Percentiles rank a stretch among this genome's conserved stretches.
phyloP scores from a whole-genome alignment of 2,329 filamentous ascomycete species.

The Fusarium sp. region DNA sequence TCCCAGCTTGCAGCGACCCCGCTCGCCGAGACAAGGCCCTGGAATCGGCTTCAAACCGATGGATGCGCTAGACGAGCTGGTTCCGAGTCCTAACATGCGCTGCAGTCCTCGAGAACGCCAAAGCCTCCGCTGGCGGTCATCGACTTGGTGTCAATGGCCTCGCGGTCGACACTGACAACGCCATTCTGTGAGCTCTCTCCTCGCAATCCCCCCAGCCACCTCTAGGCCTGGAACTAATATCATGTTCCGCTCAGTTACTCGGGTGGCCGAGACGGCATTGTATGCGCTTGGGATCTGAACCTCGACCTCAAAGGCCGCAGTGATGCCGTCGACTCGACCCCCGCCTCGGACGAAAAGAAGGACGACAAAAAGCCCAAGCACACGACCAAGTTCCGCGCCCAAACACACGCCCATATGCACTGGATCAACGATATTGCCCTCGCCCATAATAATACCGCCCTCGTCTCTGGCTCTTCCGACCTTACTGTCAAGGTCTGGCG shows the following conservation, averaged over 20 bases:
- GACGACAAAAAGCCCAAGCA: slow-evolving; percentile 52
- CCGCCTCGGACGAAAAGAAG: slow-evolving; percentile 46
- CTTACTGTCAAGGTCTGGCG: slow-evolving; percentile 94
- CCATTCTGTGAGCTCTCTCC: slow-evolving; percentile 78
- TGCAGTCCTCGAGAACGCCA: slow-evolving; percentile 69
- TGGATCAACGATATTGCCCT: slow-evolving; percentile 96
- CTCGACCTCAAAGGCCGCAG: slow-evolving; percentile 67
- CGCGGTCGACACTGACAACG: slow-evolving; percentile 84
- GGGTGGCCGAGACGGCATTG: slow-evolving; percentile 91
- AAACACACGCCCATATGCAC: slow-evolving; percentile 84
- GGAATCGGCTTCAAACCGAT: neutral
- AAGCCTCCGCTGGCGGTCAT: slow-evolving; percentile 79
- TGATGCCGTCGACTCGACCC: slow-evolving; percentile 44
- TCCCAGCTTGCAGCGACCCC: neutral
- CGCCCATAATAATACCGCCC: slow-evolving; percentile 79
- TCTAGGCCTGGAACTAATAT: slow-evolving; percentile 27
- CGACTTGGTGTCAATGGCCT: slow-evolving; percentile 95
- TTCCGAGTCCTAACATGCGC: slow-evolving; percentile 10
- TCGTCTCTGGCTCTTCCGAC: slow-evolving; percentile 94
- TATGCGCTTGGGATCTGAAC: slow-evolving; percentile 95
- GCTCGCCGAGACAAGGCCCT: slow-evolving; percentile 1
- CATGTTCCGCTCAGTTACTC: slow-evolving; percentile 76
- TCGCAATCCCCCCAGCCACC: slow-evolving; percentile 8
- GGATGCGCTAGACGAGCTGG: neutral
- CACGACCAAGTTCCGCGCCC: slow-evolving; percentile 69